phyloP scores from a whole-genome alignment of 441 rosid genomes.

The Pelargonium australe region DNA sequence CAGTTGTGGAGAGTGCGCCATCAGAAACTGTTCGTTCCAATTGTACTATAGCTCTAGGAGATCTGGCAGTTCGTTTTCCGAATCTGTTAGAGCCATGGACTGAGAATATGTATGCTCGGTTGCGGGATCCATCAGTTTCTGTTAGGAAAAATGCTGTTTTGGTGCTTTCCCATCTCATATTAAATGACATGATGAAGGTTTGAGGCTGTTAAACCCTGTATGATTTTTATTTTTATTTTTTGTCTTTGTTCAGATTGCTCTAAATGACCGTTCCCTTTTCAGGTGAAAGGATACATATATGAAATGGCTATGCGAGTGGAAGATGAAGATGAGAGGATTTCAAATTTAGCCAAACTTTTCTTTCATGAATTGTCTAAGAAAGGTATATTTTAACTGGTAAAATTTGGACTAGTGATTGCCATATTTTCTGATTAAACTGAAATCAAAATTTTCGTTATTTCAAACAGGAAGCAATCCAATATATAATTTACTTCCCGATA shows the following conservation, averaged over 20 bases:
- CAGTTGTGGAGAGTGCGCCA: constrained; percentile 88
- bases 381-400: constrained; percentile 38
- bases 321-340: constrained; percentile 82
- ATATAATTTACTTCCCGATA: constrained; percentile 94
- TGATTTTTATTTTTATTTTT: constrained; percentile 10
- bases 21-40: constrained; percentile 93
- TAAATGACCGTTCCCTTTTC: constrained; percentile 26
- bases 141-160: constrained; percentile 97
- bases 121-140: constrained; percentile 68
- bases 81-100: constrained; percentile 98
- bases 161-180: constrained; percentile 96
- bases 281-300: constrained; percentile 94
- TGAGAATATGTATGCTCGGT: constrained; percentile 82
- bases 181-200: constrained; percentile 99
- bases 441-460: constrained; percentile 13
- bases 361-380: constrained; percentile 94
- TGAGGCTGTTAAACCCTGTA: constrained; percentile 20
- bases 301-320: constrained; percentile 90
- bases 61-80: constrained; percentile 96
- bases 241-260: constrained; percentile 3
- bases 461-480: constrained; percentile 89
- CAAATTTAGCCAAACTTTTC: constrained; percentile 87
- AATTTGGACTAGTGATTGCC: neutral
- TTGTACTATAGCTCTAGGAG: constrained; percentile 94
- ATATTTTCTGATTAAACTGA: constrained; percentile 14